Conservation (phyloP, 805 yeast species). For the Brettanomyces naardenensis region DNA sequence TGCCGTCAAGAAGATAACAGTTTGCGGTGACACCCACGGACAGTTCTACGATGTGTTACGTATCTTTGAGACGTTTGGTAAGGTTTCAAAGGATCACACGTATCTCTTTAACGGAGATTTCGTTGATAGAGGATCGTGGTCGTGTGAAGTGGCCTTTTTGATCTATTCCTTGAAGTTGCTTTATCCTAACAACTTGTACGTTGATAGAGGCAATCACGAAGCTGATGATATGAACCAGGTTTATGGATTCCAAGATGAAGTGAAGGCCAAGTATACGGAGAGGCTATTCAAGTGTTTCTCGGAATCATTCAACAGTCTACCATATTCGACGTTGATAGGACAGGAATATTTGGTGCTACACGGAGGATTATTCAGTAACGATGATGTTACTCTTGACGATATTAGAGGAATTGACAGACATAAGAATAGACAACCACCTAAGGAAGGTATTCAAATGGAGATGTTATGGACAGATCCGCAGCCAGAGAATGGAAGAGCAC, state of each 20-base stretch:
- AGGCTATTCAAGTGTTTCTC: slow-evolving; percentile 75
- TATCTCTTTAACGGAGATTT: slow-evolving; percentile 95
- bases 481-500: slow-evolving; percentile 63
- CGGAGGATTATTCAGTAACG: slow-evolving; percentile 88
- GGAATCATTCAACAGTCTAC: slow-evolving; percentile 78
- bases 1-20: slow-evolving; percentile 50
- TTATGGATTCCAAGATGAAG: slow-evolving; percentile 94
- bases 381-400: slow-evolving; percentile 62
- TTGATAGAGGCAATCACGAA: slow-evolving; percentile 96
- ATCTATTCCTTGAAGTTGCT: slow-evolving; percentile 70
- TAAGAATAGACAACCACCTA: slow-evolving; percentile 68
- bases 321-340: slow-evolving; percentile 78
- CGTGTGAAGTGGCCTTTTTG: slow-evolving; percentile 87
- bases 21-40: slow-evolving; percentile 98
- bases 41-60: slow-evolving; percentile 87
- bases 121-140: slow-evolving; percentile 98
- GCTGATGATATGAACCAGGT: slow-evolving; percentile 95
- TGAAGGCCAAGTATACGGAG: slow-evolving; percentile 81
- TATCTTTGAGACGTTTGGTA: slow-evolving; percentile 68
- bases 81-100: slow-evolving; percentile 55
- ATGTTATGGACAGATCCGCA: slow-evolving; percentile 98
- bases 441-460: slow-evolving; percentile 92
- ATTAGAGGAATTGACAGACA: slow-evolving; percentile 66
- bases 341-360: slow-evolving; percentile 82
- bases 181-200: slow-evolving; percentile 59